These are phyloP conservation scores for Termitomyces heimii DNA, from an alignment of 768 basidiomycete species.

Conservation along the genomic window DNA sequence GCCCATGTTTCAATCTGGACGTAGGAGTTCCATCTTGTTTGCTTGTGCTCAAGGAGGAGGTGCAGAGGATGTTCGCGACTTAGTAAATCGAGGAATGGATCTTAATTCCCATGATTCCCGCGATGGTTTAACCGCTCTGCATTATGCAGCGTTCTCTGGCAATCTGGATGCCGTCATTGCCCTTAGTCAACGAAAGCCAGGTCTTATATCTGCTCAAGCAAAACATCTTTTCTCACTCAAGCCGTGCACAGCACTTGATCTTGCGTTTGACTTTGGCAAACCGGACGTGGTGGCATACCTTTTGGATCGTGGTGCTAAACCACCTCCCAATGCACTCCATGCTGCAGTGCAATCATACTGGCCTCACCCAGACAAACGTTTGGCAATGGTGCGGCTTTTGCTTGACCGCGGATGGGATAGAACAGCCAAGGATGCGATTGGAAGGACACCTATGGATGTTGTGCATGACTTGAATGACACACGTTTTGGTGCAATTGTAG, in stretches of 20 bases:
- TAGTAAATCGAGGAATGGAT: neutral
- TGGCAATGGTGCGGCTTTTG: neutral
- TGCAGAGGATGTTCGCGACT: neutral
- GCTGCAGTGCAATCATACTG: neutral
- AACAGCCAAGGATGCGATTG: neutral
- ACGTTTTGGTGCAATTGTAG: neutral
- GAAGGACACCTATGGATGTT: neutral
- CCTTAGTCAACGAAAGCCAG: neutral
- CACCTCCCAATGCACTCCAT: neutral
- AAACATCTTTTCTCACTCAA: neutral
- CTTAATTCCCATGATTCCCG: neutral
- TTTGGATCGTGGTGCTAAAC: neutral
- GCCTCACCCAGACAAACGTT: neutral
- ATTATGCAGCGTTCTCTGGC: neutral
- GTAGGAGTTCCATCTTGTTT: neutral
- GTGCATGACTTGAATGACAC: neutral
- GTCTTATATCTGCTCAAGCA: neutral
- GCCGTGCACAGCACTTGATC: neutral
- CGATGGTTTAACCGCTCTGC: neutral
- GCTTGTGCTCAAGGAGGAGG: neutral
- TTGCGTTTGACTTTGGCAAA: neutral
- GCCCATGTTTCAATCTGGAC: neutral
- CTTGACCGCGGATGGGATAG: constrained; percentile 1
- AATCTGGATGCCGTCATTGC: neutral
- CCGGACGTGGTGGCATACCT: neutral